phyloP scores from a whole-genome alignment of 1,284 basidiomycete species.

The Puccinia horiana region DNA sequence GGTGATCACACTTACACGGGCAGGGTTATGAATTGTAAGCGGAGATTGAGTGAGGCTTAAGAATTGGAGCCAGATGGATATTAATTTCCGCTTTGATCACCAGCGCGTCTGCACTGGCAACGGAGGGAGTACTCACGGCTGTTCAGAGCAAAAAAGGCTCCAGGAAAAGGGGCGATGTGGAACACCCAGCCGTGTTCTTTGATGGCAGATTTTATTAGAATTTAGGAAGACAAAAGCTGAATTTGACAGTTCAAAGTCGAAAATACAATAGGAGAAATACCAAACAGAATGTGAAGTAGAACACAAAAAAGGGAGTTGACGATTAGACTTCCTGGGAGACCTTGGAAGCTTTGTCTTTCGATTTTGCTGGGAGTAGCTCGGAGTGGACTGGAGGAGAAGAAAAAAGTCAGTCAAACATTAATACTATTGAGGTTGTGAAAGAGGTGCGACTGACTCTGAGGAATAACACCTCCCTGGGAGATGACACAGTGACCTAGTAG shows the following conservation, averaged over 20 bases:
- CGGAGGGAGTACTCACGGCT: no score
- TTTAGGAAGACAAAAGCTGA: no score
- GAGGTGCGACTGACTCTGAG: slow-evolving; percentile 57
- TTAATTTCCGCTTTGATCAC: no score
- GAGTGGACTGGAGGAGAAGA: slow-evolving; percentile 25
- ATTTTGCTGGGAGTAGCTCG: slow-evolving; percentile 45
- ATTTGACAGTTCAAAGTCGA: not conserved
- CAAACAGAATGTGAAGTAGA: not conserved
- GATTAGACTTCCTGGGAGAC: slow-evolving; percentile 48
- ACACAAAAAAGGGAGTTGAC: not conserved
- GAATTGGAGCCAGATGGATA: no score
- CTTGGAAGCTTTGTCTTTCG: slow-evolving; percentile 47
- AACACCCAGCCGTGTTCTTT: no score
- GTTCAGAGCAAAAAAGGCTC: no score
- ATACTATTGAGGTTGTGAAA: not conserved
- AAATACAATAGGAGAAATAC: not conserved
- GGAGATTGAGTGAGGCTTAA: no score
- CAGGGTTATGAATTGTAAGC: no score
- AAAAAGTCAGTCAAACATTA: slow-evolving; percentile 1
- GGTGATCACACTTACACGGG: no score
- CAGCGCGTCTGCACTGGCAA: no score
- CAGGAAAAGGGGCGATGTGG: no score
- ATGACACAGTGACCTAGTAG: slow-evolving; percentile 82
- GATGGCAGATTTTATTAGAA: no score
- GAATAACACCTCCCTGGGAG: slow-evolving; percentile 87